Base-by-base conservation (phyloP, 2,329 filamentous ascomycete genomes). In the Dactylellina haptotyla region DNA sequence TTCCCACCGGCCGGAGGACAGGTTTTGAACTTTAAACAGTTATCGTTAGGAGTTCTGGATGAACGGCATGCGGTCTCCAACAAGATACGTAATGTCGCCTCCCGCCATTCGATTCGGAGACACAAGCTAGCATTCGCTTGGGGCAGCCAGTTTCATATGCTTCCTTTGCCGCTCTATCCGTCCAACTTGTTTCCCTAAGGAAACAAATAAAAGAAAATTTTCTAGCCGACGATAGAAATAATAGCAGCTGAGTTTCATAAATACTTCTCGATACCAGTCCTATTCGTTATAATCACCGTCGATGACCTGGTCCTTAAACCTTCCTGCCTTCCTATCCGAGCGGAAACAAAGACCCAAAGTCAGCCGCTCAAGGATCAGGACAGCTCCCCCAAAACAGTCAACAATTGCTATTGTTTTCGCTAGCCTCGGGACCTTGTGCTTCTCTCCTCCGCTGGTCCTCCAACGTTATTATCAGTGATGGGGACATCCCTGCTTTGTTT, bases 371-470 rank as follows among this genome's bases (percentile, higher is more conserved):
- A 65, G 67, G 67, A 65, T 72, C 32, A n/a, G n/a, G n/a, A n/a
- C 20, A n/a, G n/a, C 23, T 51, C 59, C 54, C 67, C 50, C 53
- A 64, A 72, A 59, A 61, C 53, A 37, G 30, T 54, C 51, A 61
- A 72, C 59, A 72, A 72, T 72, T 65, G 20, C 59, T 25, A 65
- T 72, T 72, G 67, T 72, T 37, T 34, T 72, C 66, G 58, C 66
- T 71, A 71, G 58, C 58, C 58, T 71, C 53, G 58, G 58, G 58
- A 58, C 66, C 46, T 59, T 54, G 51, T 65, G 54, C 53, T 58
- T 72, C 59, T 50, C 46, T 65, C 58, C 64, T 67, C 45, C 20
- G 32, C 48, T 45, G 56, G 54, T 34, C 4, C 23, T 10, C 64
- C 26, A 62, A 61, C 46, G 54, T 57, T 48, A 59, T 67, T 51